Evolutionary conservation across 495 filamentous ascomycete species (phyloP).

Genomic region (Letharia columbiana): DNA sequence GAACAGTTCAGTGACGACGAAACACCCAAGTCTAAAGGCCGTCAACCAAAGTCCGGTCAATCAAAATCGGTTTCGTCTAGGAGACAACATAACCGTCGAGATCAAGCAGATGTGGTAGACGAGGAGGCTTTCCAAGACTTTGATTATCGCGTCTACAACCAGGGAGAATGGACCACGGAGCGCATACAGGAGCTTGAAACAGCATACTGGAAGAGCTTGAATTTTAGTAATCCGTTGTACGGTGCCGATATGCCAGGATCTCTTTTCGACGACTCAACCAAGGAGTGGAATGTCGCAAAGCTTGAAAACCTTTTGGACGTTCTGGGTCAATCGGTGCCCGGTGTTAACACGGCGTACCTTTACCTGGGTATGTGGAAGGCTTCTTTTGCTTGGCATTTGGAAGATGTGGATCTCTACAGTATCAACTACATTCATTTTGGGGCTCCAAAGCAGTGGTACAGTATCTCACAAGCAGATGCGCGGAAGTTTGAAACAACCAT

Average conservation of each 20-base stretch:
- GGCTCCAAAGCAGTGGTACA: conserved; percentile 98
- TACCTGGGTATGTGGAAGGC: conserved; percentile 99
- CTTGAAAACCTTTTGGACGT: conserved; percentile 90
- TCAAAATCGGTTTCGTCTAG: conserved; percentile 51
- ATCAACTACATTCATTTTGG: conserved; percentile 99
- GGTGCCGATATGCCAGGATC: conserved; percentile 95
- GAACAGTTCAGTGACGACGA: conserved; percentile 46
- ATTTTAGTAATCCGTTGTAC: conserved; percentile 88
- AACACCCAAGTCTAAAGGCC: conserved; percentile 42
- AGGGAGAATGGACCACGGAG: conserved; percentile 77
- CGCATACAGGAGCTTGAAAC: conserved; percentile 89
- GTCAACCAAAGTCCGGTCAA: conserved; percentile 43
- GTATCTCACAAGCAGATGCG: conserved; percentile 95
- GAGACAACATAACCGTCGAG: conserved; percentile 71
- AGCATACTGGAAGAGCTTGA: conserved; percentile 91
- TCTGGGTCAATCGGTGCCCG: conserved; percentile 86
- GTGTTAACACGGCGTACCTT: conserved; percentile 97
- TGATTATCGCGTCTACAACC: conserved; percentile 75
- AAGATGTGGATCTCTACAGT: conserved; percentile 97
- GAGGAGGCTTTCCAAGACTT: conserved; percentile 81
- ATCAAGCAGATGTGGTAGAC: conserved; percentile 64
- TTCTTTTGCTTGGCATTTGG: conserved; percentile 97
- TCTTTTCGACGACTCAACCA: conserved; percentile 82
- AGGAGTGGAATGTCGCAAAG: conserved; percentile 88
- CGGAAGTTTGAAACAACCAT: conserved; percentile 88